Base-by-base conservation (phyloP, 768 basidiomycete genomes). In the Pseudohyphozyma bogoriensis region DNA sequence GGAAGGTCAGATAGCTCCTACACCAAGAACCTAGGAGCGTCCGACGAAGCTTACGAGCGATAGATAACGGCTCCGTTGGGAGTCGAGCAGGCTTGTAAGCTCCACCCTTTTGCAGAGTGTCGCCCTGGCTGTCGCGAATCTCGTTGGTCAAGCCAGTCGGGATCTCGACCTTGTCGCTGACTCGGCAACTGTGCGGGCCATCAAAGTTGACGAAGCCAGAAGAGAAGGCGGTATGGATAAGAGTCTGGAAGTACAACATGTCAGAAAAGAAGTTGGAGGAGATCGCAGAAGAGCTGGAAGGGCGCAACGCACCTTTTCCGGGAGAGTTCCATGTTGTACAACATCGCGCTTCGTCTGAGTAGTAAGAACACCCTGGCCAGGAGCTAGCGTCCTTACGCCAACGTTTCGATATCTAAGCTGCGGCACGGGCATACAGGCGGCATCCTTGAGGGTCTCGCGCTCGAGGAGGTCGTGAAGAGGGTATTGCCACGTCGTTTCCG, bases 391-490 rank as follows among this genome's bases (percentile, higher is more conserved):
- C 1, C 54, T n/a, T 20, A 66, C 42, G 13, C 58, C 65, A 24
- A 54, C n/a, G 47, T 65, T 65, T 37, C 64, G 64, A 32, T 47
- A 65, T 31, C 37, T 56, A 18, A 65, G 57, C 32, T 55, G 57
- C 4, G 64, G 64, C 0, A 65, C 26, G 1, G 64, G 64, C 26
- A 65, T 20, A 40, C 64, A 65, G 0, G 60, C 60, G 0, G 64
- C 64, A 5, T 55, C 39, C 24, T 51, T 46, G 47, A 56, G 29
- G 1, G 39, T 36, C 3, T 42, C 36, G 5, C 49, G 32, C 2
- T 24, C 39, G 51, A 65, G 60, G 28, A 62, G 36, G 46, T 65
- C 64, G 58, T 62, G 64, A 5, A 65, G 57, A 8, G 64, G 60
- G 39, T 62, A 65, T 8, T 46, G 40, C 54, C 58, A 58, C 31